Conservation (phyloP, 2,329 filamentous ascomycete genomes). For the Ceratocystis papillata region DNA sequence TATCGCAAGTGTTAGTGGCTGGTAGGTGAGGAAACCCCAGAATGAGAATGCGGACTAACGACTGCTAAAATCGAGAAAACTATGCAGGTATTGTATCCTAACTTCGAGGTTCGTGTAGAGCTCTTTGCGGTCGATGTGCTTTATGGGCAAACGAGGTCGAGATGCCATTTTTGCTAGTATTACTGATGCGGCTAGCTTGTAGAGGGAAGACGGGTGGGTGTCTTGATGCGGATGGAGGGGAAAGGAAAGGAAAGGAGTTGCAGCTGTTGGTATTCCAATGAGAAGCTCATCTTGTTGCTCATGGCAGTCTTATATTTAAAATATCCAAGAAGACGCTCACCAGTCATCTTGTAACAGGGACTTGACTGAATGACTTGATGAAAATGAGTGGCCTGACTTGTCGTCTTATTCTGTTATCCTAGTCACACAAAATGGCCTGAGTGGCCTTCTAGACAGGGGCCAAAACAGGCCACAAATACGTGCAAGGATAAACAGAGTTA, state of each 20-base stretch:
- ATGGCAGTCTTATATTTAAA: not conserved
- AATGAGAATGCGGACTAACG: constrained; percentile 40
- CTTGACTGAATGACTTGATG: not conserved
- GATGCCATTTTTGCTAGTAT: constrained; percentile 27
- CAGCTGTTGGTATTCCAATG: not conserved
- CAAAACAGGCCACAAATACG: constrained; percentile 11
- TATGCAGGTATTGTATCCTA: constrained; percentile 61
- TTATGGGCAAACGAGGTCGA: constrained; percentile 30
- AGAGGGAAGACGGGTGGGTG: too few species aligned
- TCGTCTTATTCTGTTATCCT: constrained; percentile 20
- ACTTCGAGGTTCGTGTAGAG: constrained; percentile 61
- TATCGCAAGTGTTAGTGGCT: constrained; percentile 5
- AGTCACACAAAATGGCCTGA: constrained; percentile 19
- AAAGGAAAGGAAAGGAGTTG: too few species aligned
- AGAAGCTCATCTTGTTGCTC: not conserved
- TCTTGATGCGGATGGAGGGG: too few species aligned
- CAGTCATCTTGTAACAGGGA: not conserved
- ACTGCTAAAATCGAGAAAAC: constrained; percentile 63
- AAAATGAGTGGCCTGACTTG: constrained; percentile 20
- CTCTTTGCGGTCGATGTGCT: constrained; percentile 59
- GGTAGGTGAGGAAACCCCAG: not conserved
- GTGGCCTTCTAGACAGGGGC: constrained; percentile 7
- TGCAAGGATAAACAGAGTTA: too few species aligned
- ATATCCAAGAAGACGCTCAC: not conserved
- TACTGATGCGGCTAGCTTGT: not conserved